Percentiles rank a stretch among this genome's conserved stretches.
Evolutionary conservation across 1,284 basidiomycete species (phyloP).

Genomic region (Caloboletus firmus): DNA sequence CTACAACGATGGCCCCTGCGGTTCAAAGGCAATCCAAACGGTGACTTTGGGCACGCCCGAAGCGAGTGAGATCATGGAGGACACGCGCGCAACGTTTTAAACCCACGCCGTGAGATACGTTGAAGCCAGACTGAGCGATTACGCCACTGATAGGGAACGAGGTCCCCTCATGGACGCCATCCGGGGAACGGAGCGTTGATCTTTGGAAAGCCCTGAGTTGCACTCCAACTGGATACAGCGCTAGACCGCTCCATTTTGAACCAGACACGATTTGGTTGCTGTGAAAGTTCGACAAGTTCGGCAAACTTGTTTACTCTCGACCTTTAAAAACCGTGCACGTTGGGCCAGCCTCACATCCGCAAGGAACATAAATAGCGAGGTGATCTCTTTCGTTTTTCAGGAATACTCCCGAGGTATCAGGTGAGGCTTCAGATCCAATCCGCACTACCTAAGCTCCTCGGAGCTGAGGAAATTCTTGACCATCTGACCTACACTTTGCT

Average conservation of each 20-base stretch:
- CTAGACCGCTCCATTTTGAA: not conserved
- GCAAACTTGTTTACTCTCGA: not conserved
- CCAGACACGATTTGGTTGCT: not conserved
- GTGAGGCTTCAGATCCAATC: not conserved
- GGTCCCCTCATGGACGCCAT: conserved; percentile 29
- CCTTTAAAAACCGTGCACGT: too few relatives aligned
- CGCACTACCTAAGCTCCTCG: conserved; percentile 22
- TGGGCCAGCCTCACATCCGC: not conserved
- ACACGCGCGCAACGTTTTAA: conserved; percentile 17
- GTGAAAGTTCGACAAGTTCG: not conserved
- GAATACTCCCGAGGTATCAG: not conserved
- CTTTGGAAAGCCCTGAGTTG: conserved; percentile 1
- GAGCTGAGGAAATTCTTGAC: conserved; percentile 21
- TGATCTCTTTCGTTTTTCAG: not conserved
- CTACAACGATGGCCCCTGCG: not conserved
- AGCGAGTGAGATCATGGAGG: conserved; percentile 5
- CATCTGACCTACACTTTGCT: not conserved
- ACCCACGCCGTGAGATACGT: conserved; percentile 25
- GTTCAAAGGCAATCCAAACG: not conserved
- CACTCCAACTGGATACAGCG: not conserved
- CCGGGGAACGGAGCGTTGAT: conserved; percentile 3
- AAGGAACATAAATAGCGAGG: not conserved
- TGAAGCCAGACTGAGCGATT: conserved; percentile 20
- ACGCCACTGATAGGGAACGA: conserved; percentile 28
- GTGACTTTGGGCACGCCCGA: not conserved